Evolutionary conservation across 139 green algal genomes (phyloP), one percentile per base, ranked within the genome.

Genomic region (Pseudopediastrum boryanum): DNA sequence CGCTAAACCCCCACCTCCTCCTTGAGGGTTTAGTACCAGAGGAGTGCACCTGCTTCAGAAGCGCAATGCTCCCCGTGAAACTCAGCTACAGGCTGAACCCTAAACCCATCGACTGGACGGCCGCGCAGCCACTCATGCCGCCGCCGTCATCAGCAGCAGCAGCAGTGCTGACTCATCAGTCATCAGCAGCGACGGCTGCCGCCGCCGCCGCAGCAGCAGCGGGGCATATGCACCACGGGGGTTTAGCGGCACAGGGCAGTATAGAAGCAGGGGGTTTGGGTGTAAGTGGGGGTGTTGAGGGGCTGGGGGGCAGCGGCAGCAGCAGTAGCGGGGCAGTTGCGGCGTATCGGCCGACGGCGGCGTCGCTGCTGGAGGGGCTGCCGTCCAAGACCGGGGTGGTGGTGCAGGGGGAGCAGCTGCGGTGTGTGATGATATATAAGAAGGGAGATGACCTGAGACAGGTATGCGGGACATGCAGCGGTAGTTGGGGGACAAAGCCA

Each of bases 401-500:
- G n/a, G n/a, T n/a, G n/a, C n/a, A 79, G 27, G 41, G 67, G 12
- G 71, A 71, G 46, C 2, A 36, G 69, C 36, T 84, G 50, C 82
- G 84, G 8, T 91, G 86, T 74, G 77, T 85, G 33, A 65, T 99
- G 31, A 99, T 99, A 48, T 99, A 97, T 88, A 99, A 99, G 84
- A 94, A 92, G 61, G 97, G 96, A 0, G 97, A 99, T 72, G 97
- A 99, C 87, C 80, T 99, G 73, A 86, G 97, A n/a, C n/a, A n/a
- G n/a, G n/a, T n/a, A n/a, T n/a, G n/a, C n/a, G n/a, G n/a, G n/a
- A 94, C 98, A 81, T 16, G 10, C 12, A 41, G 94, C 97, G 80
- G 19, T 59, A 19, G 19, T 59, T 27, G 19, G 50, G 19, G n/a
- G 10, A 39, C 58, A 16, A 27, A 67, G 58, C 58, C 21, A 13